Evolutionary conservation across 78 protist genomes (phyloP).

Genomic region (Dictyostelium discoideum): dicty_2.7 NC_007089.4:1584001-1584500

Average conservation of each 20-base stretch:
- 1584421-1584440: background rate
- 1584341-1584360: conserved; percentile 73
- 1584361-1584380: conserved; percentile 63
- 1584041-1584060: conserved; percentile 46
- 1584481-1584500: conserved; percentile 58
- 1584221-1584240: background rate
- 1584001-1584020: conserved; percentile 45
- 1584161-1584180: conserved; percentile 53
- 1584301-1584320: conserved; percentile 64
- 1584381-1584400: conserved; percentile 7
- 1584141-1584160: conserved; percentile 60
- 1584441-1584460: conserved; percentile 2
- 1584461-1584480: conserved; percentile 61
- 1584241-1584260: background rate
- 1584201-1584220: background rate
- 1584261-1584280: background rate
- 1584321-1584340: conserved; percentile 63
- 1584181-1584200: conserved; percentile 39
- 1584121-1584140: conserved; percentile 50
- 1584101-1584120: conserved; percentile 32
- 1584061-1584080: conserved; percentile 17
- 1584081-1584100: conserved; percentile 5
- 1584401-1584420: conserved; percentile 14
- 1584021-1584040: conserved; percentile 58
- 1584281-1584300: conserved; percentile 17